A percentile compares a stretch with the other conserved stretches of the same genome.
phyloP scores from a whole-genome alignment of 208 protist genomes.

The Wallacemonas collosoma region DNA sequence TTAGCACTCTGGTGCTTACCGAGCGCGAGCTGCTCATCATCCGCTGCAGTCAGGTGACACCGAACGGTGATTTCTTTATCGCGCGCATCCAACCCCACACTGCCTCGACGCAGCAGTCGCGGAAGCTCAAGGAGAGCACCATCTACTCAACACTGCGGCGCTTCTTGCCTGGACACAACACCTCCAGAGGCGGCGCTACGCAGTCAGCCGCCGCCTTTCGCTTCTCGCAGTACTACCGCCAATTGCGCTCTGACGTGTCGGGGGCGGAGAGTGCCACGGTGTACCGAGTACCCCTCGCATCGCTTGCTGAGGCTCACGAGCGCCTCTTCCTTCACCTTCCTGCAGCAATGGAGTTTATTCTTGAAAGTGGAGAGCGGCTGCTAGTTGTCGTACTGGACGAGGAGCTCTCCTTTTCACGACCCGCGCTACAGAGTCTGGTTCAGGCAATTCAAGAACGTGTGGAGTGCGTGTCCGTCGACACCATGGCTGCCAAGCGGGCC shows the following conservation, averaged over 20 bases:
- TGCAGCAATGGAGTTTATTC: conserved; percentile 59
- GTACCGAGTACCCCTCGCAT: conserved; percentile 57
- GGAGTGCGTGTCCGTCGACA: conserved; percentile 37
- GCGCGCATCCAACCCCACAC: conserved; percentile 48
- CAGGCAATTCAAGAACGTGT: conserved; percentile 32
- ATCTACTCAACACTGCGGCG: conserved; percentile 31
- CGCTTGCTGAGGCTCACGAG: conserved; percentile 48
- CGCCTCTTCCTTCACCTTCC: conserved; percentile 73
- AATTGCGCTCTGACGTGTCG: conserved; percentile 50
- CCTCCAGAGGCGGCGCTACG: conserved; percentile 14
- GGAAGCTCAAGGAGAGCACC: conserved; percentile 24
- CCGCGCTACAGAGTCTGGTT: conserved; percentile 36
- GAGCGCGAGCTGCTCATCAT: conserved; percentile 60
- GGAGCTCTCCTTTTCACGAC: conserved; percentile 65
- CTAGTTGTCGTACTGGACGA: conserved; percentile 70
- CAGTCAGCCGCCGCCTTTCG: conserved; percentile 53
- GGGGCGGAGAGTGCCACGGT: conserved; percentile 45
- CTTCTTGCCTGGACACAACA: conserved; percentile 34
- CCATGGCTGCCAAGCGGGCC: conserved; percentile 40
- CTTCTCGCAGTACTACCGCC: conserved; percentile 79
- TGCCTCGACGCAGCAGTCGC: conserved; percentile 35
- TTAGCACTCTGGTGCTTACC: conserved; percentile 59
- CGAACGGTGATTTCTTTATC: conserved; percentile 60
- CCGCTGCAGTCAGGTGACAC: conserved; percentile 63
- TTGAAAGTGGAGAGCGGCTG: conserved; percentile 57